Conservation (phyloP, 768 basidiomycete species). For the Cyclocybe cylindracea region DNA sequence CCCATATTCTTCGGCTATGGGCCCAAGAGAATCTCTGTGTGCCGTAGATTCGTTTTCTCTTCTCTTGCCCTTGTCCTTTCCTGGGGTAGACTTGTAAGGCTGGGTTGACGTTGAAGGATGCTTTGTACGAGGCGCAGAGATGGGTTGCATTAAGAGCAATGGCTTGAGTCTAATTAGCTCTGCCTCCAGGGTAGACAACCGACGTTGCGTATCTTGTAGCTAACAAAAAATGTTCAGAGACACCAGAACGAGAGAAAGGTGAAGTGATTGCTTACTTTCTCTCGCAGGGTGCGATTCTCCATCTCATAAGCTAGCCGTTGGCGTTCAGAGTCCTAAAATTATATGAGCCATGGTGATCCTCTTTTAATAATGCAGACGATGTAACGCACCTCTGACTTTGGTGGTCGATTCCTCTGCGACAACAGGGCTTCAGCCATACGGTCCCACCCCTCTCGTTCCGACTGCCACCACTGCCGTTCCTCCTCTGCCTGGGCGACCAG, state of each 20-base stretch:
- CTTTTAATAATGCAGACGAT: constrained; percentile 3
- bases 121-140: constrained; percentile 21
- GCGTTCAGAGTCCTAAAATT: constrained; percentile 55
- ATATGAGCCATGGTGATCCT: constrained; percentile 6
- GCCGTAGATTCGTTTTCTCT: constrained; percentile 11
- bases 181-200: constrained; percentile 56
- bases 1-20: constrained; percentile 3
- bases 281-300: constrained; percentile 62
- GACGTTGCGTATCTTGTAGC: constrained; percentile 59
- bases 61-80: constrained; percentile 22
- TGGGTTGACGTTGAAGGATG: constrained; percentile 6
- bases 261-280: constrained; percentile 47
- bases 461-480: constrained; percentile 60
- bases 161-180: constrained; percentile 70
- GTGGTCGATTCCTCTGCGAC: constrained; percentile 43
- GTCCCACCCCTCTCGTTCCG: constrained; percentile 65
- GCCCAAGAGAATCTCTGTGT: not conserved
- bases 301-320: constrained; percentile 50
- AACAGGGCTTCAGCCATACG: constrained; percentile 70
- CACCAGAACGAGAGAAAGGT: not conserved
- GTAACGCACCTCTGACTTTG: constrained; percentile 45
- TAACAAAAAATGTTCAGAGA: constrained; percentile 25
- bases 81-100: not conserved
- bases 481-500: constrained; percentile 53
- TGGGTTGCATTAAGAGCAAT: constrained; percentile 66